Evolutionary conservation across 2,329 filamentous ascomycete species (phyloP).

Genomic region (Phyllosticta paracitricarpa): DNA sequence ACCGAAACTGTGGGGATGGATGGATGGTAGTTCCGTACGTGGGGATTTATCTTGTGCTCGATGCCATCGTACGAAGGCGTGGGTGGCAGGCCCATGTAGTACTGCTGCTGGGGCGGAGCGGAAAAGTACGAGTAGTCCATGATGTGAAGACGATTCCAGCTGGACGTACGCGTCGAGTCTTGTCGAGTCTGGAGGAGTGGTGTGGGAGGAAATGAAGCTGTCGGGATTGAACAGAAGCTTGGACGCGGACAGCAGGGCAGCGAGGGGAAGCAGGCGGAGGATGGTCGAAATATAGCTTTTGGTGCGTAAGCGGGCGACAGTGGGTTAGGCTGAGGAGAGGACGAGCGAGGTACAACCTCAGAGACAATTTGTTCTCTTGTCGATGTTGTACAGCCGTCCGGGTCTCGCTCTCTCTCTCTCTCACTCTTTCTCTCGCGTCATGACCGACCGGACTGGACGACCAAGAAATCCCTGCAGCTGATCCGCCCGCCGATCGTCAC

Average conservation of each 20-base stretch:
- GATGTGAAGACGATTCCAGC: background rate
- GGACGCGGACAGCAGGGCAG: background rate
- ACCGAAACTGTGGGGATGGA: background rate
- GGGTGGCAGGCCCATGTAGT: conserved; percentile 38
- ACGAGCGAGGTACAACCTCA: background rate
- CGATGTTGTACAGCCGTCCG: background rate
- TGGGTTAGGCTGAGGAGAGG: background rate
- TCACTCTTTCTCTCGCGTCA: background rate
- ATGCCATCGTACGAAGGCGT: conserved; percentile 19
- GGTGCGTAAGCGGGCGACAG: background rate
- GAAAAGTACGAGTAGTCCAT: conserved; percentile 50
- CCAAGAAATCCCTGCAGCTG: background rate
- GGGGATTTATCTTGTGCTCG: conserved; percentile 3
- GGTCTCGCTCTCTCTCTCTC: too few relatives aligned
- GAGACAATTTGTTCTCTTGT: background rate
- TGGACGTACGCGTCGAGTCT: too few relatives aligned
- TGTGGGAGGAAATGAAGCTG: background rate
- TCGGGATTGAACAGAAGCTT: background rate
- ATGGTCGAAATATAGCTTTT: background rate
- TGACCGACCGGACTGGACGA: background rate
- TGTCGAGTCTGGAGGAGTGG: background rate
- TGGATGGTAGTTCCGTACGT: background rate
- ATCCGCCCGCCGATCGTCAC: background rate
- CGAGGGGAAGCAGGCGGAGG: background rate
- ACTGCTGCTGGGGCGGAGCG: conserved; percentile 36